These are phyloP conservation scores for Fusarium redolens DNA, from an alignment of 2,329 filamentous ascomycete genomes.

Conservation along the genomic window DNA sequence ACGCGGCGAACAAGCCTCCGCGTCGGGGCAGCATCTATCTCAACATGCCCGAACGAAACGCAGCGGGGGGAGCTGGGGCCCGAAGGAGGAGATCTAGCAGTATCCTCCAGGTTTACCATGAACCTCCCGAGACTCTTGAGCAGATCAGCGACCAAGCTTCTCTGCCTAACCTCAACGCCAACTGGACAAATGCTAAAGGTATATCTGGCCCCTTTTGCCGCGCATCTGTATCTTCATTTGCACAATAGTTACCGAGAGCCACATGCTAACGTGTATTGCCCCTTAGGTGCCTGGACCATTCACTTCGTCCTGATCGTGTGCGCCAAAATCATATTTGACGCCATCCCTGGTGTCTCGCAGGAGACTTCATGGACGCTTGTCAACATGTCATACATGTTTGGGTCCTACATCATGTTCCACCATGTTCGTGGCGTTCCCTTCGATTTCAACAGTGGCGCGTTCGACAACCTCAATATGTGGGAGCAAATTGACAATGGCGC, in stretches of 20 bases:
- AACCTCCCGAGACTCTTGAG: constrained; percentile 95
- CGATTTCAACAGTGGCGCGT: constrained; percentile 98
- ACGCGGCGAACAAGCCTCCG: constrained; percentile 79
- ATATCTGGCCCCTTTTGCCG: constrained; percentile 43
- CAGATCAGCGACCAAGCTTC: constrained; percentile 97
- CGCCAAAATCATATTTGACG: constrained; percentile 97
- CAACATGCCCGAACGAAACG: constrained; percentile 68
- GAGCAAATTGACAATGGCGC: constrained; percentile 99
- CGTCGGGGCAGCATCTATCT: constrained; percentile 70
- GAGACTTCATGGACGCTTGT: constrained; percentile 99
- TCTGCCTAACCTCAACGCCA: constrained; percentile 93
- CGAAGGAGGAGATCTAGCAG: constrained; percentile 96
- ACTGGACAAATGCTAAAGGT: constrained; percentile 99
- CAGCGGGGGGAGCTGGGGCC: constrained; percentile 59
- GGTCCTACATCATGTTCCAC: constrained; percentile 99
- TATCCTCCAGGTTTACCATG: constrained; percentile 91
- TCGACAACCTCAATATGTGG: constrained; percentile 99
- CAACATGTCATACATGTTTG: constrained; percentile 99
- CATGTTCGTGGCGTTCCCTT: constrained; percentile 98
- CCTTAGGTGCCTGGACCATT: constrained; percentile 93
- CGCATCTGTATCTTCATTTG: constrained; percentile 1
- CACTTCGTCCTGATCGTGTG: constrained; percentile 91
- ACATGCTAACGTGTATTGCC: constrained; percentile 30
- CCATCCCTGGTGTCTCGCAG: constrained; percentile 94
- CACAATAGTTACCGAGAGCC: constrained; percentile 2